Evolutionary conservation across 495 filamentous ascomycete species (phyloP), one percentile per base, ranked within the genome.

Genomic region (Rhizodiscina lignyota): DNA sequence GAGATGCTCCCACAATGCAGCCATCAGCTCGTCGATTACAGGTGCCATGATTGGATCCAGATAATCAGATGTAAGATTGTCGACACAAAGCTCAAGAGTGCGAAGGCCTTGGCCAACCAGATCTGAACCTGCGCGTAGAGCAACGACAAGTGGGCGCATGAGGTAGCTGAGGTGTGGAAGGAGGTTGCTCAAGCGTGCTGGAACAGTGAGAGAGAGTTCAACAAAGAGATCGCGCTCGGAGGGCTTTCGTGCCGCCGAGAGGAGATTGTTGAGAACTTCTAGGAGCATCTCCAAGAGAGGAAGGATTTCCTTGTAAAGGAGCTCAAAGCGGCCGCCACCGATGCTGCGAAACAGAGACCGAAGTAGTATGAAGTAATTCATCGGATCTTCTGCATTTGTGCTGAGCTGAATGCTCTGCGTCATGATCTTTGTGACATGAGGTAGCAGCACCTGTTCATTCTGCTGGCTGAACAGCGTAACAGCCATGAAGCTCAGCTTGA

Each of bases 401-500:
- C 87, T 94, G 21, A 96, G 64, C 57, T 94, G 80, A 39, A 96
- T 93, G 10, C 86, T 94, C 52, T 91, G 81, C 19, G 86, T 92
- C 37, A 99, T 79, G 42, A 99, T 91, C 51, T 89, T 86, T 27
- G 84, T 78, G 30, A 99, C 89, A 55, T 96, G 91, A 0, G 91
- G 91, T 28, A 94, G 67, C 12, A 99, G 63, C 2, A 99, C 86
- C 49, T 83, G 79, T 52, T 99, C 91, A 48, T 99, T 99, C 52
- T 94, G 85, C 6, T 69, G 64, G 0, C 83, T 85, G 52, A 99
- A 99, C 6, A 99, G 59, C 0, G 91, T 96, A 19, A 99, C 91
- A 0, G 91, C 91, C 91, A 99, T 99, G 61, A 99, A 99, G 3
- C 85, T 92, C 30, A 99, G 64, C 59, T 99, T 99, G 66, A 99